Evolutionary conservation across 805 yeast species (phyloP), one percentile per base, ranked within the genome.

Genomic region (Myxozyma sirexii): DNA sequence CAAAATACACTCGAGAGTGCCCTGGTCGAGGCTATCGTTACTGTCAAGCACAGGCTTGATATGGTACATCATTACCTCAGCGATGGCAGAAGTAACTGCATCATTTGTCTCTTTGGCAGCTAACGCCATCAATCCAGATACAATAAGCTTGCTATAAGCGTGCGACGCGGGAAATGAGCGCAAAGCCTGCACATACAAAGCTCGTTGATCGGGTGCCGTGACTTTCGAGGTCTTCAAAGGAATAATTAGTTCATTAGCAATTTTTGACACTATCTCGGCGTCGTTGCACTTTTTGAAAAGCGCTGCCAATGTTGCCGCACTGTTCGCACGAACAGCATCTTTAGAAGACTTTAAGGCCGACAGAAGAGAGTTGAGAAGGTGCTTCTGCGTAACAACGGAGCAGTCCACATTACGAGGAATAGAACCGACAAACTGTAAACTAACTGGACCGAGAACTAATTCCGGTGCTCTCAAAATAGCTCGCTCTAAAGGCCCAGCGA

Each of bases 401-500:
- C 82, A 63, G 57, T 82, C 82, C 21, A 83, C 69, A 1, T 70
- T 63, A 0, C 69, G 56, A 2, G 76, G 56, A 53, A 78, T 31
- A 6, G 73, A 61, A 1, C 43, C 39, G 27, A 86, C 76, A 7
- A 90, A 69, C 10, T 79, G 76, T 2, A 84, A 81, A 1, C 87
- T 70, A n/a, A 86, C 70, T 19, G 68, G 65, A n/a, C 79, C 79
- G 57, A 90, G 81, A 0, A 89, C 82, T 39, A 77, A 72, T 69
- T 90, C 97, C 0, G 97, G 86, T 1, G 96, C 83, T 71, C 97
- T 82, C 64, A 92, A 76, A 51, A 87, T 77, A 0, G 92, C 82
- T 70, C 87, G 90, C 68, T 88, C 92, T 50, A 92, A 68, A 19
- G 81, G 79, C 1, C 96, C 90, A 5, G 84, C 72, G 17, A 87